Evolutionary conservation across 2,329 filamentous ascomycete genomes (phyloP).

Genomic region (Aspergillus versicolor): DNA sequence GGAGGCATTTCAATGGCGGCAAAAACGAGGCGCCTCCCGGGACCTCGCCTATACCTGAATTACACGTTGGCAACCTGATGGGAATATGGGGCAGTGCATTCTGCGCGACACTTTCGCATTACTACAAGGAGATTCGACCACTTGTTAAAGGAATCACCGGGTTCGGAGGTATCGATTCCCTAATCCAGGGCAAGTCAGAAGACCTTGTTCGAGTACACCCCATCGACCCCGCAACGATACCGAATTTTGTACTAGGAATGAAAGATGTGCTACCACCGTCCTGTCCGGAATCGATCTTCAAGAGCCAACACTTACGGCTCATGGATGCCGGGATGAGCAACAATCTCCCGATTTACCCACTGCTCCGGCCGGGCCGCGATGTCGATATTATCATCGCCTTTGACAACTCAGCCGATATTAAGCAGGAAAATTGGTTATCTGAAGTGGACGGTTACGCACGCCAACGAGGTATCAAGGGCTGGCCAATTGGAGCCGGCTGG

Average conservation of each 20-base stretch:
- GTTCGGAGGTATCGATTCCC: constrained; percentile 72
- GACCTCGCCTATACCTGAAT: constrained; percentile 74
- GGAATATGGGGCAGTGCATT: constrained; percentile 98
- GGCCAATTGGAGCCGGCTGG: constrained; percentile 95
- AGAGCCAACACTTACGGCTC: constrained; percentile 69
- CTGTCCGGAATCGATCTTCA: constrained; percentile 74
- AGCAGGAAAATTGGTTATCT: constrained; percentile 91
- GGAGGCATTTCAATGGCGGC: constrained; percentile 76
- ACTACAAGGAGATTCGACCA: constrained; percentile 91
- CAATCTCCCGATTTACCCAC: constrained; percentile 92
- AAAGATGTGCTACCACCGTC: constrained; percentile 70
- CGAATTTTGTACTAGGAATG: constrained; percentile 86
- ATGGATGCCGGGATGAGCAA: constrained; percentile 99
- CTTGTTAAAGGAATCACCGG: constrained; percentile 72
- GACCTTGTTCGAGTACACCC: constrained; percentile 91
- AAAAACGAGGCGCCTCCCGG: constrained; percentile 62
- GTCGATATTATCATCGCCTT: constrained; percentile 91
- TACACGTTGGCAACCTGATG: constrained; percentile 78
- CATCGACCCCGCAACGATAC: constrained; percentile 85
- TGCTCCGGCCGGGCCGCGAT: constrained; percentile 81
- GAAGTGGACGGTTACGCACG: constrained; percentile 90
- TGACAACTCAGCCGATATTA: constrained; percentile 90
- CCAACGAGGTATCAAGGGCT: constrained; percentile 87
- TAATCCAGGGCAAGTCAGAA: constrained; percentile 79
- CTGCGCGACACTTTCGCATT: constrained; percentile 91